These are phyloP conservation scores for Yamadazyma oceani DNA, from an alignment of 1,139 yeast species.

Conservation along the genomic window DNA sequence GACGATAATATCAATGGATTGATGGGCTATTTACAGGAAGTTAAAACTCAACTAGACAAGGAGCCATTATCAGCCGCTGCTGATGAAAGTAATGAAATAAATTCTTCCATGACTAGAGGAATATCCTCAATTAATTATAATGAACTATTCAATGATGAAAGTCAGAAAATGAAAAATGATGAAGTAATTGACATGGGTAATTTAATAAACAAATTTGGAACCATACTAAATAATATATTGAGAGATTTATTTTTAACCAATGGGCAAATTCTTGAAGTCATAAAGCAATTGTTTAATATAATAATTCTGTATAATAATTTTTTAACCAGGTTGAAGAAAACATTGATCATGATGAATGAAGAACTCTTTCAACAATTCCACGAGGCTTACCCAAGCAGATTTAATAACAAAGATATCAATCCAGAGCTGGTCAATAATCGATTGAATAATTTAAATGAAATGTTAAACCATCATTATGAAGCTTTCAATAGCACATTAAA, in stretches of 20 bases:
- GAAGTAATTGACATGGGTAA: constrained; percentile 45
- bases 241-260: constrained; percentile 70
- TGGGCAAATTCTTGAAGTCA: constrained; percentile 50
- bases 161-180: not conserved
- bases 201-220: constrained; percentile 52
- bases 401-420: constrained; percentile 39
- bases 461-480: constrained; percentile 52
- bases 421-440: constrained; percentile 39
- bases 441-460: constrained; percentile 45
- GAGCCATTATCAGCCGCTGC: constrained; percentile 14
- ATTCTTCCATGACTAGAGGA: constrained; percentile 8
- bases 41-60: constrained; percentile 18
- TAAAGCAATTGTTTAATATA: constrained; percentile 45
- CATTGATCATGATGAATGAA: constrained; percentile 53
- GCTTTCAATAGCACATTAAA: constrained; percentile 55
- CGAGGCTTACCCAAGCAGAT: constrained; percentile 40
- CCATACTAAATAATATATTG: constrained; percentile 62
- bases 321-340: constrained; percentile 53
- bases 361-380: constrained; percentile 41
- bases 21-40: constrained; percentile 21
- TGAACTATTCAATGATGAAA: constrained; percentile 31
- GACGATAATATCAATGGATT: constrained; percentile 55
- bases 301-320: constrained; percentile 57
- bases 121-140: constrained; percentile 20
- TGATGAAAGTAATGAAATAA: constrained; percentile 3